A percentile compares a stretch with the other conserved stretches of the same genome.
phyloP scores from a whole-genome alignment of 2,329 filamentous ascomycete species.

The Verticillium zaregamsianum region DNA sequence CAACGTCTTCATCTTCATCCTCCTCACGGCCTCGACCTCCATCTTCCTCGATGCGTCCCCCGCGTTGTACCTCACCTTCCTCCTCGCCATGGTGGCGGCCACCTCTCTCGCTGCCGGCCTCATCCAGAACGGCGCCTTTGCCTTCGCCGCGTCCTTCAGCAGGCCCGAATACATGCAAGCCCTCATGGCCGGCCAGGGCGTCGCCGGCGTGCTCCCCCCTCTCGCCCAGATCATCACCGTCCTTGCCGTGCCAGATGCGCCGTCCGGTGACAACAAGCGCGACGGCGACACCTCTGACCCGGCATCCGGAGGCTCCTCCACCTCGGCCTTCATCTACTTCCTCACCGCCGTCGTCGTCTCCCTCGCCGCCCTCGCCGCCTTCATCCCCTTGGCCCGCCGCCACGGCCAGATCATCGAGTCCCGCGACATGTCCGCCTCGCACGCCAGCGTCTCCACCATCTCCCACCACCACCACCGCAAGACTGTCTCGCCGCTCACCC shows the following conservation, averaged over 20 bases:
- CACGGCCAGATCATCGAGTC: conserved; percentile 49
- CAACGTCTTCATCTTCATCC: conserved; percentile 70
- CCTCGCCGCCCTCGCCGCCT: conserved; percentile 63
- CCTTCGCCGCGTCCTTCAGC: conserved; percentile 83
- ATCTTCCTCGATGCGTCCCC: conserved; percentile 60
- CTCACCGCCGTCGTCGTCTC: conserved; percentile 80
- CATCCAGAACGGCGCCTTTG: conserved; percentile 91
- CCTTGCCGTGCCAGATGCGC: conserved; percentile 52
- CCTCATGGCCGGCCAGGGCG: conserved; percentile 90
- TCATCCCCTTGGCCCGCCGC: conserved; percentile 66
- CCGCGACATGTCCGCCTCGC: conserved; percentile 47
- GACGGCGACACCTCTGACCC: conserved; percentile 24
- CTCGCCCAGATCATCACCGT: conserved; percentile 84
- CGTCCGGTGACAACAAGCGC: conserved; percentile 29
- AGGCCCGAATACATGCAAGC: conserved; percentile 88
- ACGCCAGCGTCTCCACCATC: conserved; percentile 47
- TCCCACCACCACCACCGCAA: conserved; percentile 46
- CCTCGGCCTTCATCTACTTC: conserved; percentile 86
- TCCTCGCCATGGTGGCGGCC: conserved; percentile 76
- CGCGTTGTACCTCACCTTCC: conserved; percentile 69
- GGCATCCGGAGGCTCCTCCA: conserved; percentile 32
- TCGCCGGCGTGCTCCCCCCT: conserved; percentile 86
- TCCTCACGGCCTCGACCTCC: conserved; percentile 77
- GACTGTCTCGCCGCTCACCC: conserved; percentile 51
- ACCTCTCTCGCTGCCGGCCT: conserved; percentile 78